Evolutionary conservation across 331 rosid genomes (phyloP), one percentile per base, ranked within the genome.

Genomic region (Stylosanthes scabra): DNA sequence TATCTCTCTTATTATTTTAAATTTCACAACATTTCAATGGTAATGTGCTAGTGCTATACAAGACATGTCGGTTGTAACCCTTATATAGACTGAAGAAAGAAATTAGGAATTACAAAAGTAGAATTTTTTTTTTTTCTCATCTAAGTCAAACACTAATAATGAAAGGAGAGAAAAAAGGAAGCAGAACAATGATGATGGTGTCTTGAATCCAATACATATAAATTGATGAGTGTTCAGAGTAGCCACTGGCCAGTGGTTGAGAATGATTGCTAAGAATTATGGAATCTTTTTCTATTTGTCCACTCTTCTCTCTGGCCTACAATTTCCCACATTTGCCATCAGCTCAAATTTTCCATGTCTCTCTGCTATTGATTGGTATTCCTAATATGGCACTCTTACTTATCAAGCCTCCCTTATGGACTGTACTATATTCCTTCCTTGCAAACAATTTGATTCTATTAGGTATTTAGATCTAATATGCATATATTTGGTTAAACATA

Each of bases 91-190:
- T 71, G 25, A 20, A 20, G 25, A 20, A 20, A 20, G 25, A 20
- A 20, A 20, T 13, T 52, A 66, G 47, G 47, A 59, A 37, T 69
- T 59, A 58, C 59, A 8, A 40, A n/a, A 50, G n/a, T n/a, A 16
- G 39, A 57, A 56, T 20, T 20, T 20, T n/a, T n/a, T n/a, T n/a
- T n/a, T 20, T 20, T 39, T 65, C 65, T 63, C 9, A 63, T 25
- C 50, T 39, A 7, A 52, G 57, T 80, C 58, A 68, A 69, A 47
- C 20, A 15, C 65, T 64, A 65, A 41, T 66, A 75, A 59, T 59
- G 41, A 15, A 52, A 40, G 50, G 52, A 39, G 6, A 8, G 5
- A 28, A 20, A 9, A 28, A 10, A 41, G 57, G 20, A 15, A 37
- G 5, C 28, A 10, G 55, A 16, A 28, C 66, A 56, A 68, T 2